Evolutionary conservation across 2,329 filamentous ascomycete genomes (phyloP), one percentile per base, ranked within the genome.

Genomic region (Trichoderma koningii): DNA sequence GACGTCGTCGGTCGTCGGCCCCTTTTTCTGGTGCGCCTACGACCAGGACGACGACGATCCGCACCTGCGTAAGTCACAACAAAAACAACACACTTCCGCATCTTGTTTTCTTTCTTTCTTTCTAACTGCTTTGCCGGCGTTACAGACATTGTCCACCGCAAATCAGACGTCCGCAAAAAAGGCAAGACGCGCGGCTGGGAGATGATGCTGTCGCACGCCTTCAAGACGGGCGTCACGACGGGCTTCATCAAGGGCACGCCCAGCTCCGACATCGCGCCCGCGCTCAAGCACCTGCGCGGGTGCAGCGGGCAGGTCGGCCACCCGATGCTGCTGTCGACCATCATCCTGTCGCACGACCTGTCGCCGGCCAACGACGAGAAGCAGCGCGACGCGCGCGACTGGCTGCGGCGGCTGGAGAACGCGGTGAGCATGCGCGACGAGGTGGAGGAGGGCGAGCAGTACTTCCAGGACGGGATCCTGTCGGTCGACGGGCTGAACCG

Each of bases 101-200:
- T 28, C 15, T 12, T 51, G 6, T 1, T 45, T 14, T 45, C 34
- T 19, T 51, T 12, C 41, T 14, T 38, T n/a, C 6, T 30, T 55
- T 19, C 65, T 60, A 34, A 66, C 21, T 10, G 12, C 1, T 21
- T 7, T 19, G n/a, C 17, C 3, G 17, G 2, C 1, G 12, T 14
- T 28, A 51, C 34, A 85, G 82, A 88, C 70, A 84, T 88, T 69
- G 81, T 88, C 66, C 86, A 85, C 71, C 83, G 86, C 69, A 88
- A 88, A 74, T 87, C 84, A n/a, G 86, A 88, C 70, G 86, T 88
- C 41, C 83, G 84, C 57, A 88, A 88, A 72, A 87, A 85, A 76
- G 85, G 85, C 67, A 81, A 80, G 71, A 88, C 86, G 17, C 82
- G 86, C 63, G 86, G 86, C 51, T 88, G 85, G 85, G 86, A 88